These are phyloP conservation scores for Sergeia podlipaevii DNA, from an alignment of 208 protist genomes.

Conservation along the genomic window DNA sequence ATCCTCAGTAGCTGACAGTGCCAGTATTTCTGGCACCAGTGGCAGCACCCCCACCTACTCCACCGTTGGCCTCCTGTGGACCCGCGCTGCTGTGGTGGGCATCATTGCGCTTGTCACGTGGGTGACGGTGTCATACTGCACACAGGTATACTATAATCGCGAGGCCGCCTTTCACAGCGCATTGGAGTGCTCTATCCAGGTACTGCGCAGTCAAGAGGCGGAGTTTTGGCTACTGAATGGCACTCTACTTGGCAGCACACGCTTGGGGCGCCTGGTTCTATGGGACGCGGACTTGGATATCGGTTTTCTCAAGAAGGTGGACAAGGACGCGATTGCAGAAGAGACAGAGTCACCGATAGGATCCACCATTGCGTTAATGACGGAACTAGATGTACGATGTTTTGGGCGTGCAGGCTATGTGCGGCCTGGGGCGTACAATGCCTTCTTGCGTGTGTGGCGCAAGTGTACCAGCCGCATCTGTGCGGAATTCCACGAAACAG, in stretches of 20 bases:
- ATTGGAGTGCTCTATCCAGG: conserved; percentile 46
- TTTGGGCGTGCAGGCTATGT: conserved; percentile 50
- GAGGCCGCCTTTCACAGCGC: conserved; percentile 56
- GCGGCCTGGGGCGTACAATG: conserved; percentile 23
- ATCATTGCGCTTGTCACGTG: conserved; percentile 49
- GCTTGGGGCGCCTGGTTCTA: conserved; percentile 67
- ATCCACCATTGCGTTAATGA: conserved; percentile 27
- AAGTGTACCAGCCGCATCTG: conserved; percentile 79
- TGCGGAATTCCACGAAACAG: conserved; percentile 66
- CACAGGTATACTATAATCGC: conserved; percentile 68
- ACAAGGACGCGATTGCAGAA: no score
- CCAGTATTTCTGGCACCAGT: neutral
- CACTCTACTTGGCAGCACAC: conserved; percentile 64
- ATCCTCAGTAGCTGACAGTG: neutral
- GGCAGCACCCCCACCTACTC: neutral
- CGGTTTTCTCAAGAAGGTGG: conserved; percentile 32
- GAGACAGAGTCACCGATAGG: no score
- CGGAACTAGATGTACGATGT: conserved; percentile 33
- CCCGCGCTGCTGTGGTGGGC: conserved; percentile 32
- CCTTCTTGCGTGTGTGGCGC: conserved; percentile 39
- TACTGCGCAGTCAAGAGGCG: conserved; percentile 27
- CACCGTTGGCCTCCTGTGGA: conserved; percentile 30
- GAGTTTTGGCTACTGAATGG: conserved; percentile 74
- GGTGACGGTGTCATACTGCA: conserved; percentile 67
- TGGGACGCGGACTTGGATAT: conserved; percentile 86